These are phyloP conservation scores for Phytophthora citricola DNA, from an alignment of 352 stramenopile genomes.

Conservation along the genomic window DNA sequence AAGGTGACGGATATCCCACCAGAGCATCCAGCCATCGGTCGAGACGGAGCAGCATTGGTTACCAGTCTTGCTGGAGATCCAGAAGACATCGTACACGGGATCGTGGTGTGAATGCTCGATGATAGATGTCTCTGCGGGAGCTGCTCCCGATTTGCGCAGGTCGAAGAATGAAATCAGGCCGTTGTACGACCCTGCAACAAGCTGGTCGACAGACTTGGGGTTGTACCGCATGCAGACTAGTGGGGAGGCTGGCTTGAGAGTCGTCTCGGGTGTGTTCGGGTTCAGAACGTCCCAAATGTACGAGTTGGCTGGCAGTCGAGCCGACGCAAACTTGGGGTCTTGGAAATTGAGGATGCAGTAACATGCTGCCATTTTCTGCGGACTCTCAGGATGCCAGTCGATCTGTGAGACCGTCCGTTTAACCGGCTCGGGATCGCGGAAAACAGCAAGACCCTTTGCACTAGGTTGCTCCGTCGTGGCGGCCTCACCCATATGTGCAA, in stretches of 20 bases:
- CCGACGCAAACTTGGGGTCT: conserved; percentile 91
- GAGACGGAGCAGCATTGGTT: conserved; percentile 97
- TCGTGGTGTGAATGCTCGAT: conserved; percentile 98
- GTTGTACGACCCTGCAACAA: conserved; percentile 97
- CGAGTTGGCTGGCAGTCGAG: conserved; percentile 79
- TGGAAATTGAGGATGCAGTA: conserved; percentile 97
- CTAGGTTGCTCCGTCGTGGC: conserved; percentile 95
- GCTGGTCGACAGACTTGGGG: conserved; percentile 95
- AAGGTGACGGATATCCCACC: conserved; percentile 91
- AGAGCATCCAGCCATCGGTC: conserved; percentile 95
- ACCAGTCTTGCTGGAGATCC: conserved; percentile 96
- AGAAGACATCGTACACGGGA: conserved; percentile 96
- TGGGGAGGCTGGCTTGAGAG: conserved; percentile 90
- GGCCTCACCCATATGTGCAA: conserved; percentile 90
- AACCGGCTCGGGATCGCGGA: conserved; percentile 94
- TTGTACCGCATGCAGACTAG: conserved; percentile 96
- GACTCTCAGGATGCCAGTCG: conserved; percentile 97
- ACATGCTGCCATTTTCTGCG: conserved; percentile 96
- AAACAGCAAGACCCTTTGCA: conserved; percentile 96
- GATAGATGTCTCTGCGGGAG: conserved; percentile 91
- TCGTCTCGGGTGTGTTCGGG: conserved; percentile 96
- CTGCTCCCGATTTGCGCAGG: conserved; percentile 91
- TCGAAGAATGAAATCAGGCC: conserved; percentile 98
- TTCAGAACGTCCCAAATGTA: conserved; percentile 99
- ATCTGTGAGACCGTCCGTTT: conserved; percentile 96